Conservation (phyloP, 768 basidiomycete species). For the Sarcomyxa edulis region DNA sequence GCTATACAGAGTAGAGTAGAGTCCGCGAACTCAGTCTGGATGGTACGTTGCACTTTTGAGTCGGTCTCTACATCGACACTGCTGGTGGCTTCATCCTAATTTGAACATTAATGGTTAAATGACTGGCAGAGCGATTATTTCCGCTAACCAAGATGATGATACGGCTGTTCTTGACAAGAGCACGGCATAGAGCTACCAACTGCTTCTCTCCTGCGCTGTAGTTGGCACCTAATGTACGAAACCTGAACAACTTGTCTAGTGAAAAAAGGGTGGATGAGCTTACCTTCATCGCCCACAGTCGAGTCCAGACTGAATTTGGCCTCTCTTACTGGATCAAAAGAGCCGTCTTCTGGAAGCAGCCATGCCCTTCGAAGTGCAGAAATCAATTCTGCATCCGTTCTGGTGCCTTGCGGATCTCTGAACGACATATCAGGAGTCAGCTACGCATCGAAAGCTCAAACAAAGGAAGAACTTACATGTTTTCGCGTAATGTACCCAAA, state of each 20-base stretch:
- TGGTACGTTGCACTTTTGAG: constrained; percentile 55
- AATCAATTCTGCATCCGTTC: constrained; percentile 59
- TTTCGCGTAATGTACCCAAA: constrained; percentile 41
- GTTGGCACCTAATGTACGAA: constrained; percentile 38
- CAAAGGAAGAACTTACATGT: constrained; percentile 46
- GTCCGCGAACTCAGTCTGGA: constrained; percentile 59
- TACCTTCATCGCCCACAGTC: constrained; percentile 58
- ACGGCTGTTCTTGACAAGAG: constrained; percentile 54
- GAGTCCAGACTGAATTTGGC: constrained; percentile 68
- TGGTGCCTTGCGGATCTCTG: constrained; percentile 48
- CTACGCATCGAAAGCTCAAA: constrained; percentile 29
- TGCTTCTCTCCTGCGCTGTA: constrained; percentile 69
- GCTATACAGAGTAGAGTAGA: constrained; percentile 55
- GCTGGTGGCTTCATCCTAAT: constrained; percentile 59
- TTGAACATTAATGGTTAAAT: not conserved
- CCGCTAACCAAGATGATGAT: constrained; percentile 49
- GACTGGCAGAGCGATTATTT: not conserved
- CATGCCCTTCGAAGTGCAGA: constrained; percentile 55
- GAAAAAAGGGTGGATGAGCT: constrained; percentile 4
- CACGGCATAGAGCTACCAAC: constrained; percentile 55
- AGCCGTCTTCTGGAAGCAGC: constrained; percentile 48
- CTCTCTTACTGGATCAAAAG: constrained; percentile 38
- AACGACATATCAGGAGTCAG: constrained; percentile 32
- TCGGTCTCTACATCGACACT: constrained; percentile 62
- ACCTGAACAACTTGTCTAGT: not conserved